These are phyloP conservation scores for Rubia balearica DNA, from an alignment of 305 asterid genomes.

Conservation along the genomic window DNA sequence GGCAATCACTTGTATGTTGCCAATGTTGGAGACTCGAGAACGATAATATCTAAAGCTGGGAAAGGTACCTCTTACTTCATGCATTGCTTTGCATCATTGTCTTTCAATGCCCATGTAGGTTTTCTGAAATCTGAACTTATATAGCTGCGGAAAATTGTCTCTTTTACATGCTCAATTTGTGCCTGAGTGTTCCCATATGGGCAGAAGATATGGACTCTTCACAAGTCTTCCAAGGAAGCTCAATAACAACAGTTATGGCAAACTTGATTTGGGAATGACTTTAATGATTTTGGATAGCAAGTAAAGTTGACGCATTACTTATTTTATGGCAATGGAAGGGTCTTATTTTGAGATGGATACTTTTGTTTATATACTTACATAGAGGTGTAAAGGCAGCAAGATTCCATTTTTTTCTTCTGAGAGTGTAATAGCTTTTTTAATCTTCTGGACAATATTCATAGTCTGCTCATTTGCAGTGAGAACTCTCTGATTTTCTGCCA, in stretches of 20 bases:
- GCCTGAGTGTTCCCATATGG: not conserved
- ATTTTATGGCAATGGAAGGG: not conserved
- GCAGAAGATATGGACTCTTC: not conserved
- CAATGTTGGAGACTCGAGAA: slow-evolving; percentile 97
- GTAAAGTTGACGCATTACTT: not conserved
- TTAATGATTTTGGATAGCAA: not conserved
- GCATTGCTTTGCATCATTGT: not conserved
- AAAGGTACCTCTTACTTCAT: slow-evolving; percentile 43
- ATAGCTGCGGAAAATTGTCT: not conserved
- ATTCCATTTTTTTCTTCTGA: not conserved
- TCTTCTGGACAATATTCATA: not conserved
- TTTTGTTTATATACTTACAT: not conserved
- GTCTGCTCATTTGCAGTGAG: not conserved
- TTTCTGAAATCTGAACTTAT: slow-evolving; percentile 3
- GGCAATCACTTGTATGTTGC: slow-evolving; percentile 94
- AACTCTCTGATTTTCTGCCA: not conserved
- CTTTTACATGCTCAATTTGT: not conserved
- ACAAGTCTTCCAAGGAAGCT: not conserved
- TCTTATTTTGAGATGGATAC: not conserved
- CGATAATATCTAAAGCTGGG: slow-evolving; percentile 86
- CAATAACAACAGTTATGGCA: too few relatives aligned
- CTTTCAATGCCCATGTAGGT: not conserved
- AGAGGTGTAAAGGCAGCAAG: not conserved
- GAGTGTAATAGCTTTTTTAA: not conserved
- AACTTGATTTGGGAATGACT: not conserved